Percentiles rank a stretch among this genome's conserved stretches.
phyloP scores from a whole-genome alignment of 2,329 filamentous ascomycete genomes.

The Lachnellula subtilissima region DNA sequence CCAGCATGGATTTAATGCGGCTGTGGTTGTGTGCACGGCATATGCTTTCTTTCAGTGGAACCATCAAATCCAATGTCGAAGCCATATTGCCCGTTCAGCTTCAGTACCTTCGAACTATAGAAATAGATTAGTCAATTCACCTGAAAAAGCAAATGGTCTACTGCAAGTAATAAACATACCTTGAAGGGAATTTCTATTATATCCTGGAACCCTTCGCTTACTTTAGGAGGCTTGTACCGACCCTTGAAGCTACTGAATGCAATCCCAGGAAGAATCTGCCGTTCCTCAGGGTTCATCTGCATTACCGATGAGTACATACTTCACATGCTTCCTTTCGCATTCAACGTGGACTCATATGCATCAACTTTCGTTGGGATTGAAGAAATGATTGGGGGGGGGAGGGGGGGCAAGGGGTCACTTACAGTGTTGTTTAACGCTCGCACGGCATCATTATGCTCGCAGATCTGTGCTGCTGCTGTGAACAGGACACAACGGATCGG shows the following conservation, averaged over 20 bases:
- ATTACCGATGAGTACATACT: background rate
- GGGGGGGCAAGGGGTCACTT: slow-evolving; percentile 12
- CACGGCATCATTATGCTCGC: slow-evolving; percentile 83
- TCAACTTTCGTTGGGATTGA: slow-evolving; percentile 1
- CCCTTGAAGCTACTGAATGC: slow-evolving; percentile 75
- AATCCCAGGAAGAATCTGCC: slow-evolving; percentile 66
- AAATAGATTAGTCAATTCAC: background rate
- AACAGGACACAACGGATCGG: slow-evolving; percentile 86
- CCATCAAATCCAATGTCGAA: slow-evolving; percentile 65
- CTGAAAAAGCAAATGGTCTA: background rate
- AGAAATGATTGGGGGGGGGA: slow-evolving; percentile 1
- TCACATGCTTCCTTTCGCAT: slow-evolving; percentile 7
- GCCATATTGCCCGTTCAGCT: slow-evolving; percentile 68
- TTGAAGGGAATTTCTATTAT: slow-evolving; percentile 70
- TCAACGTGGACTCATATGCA: slow-evolving; percentile 1
- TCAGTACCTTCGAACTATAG: slow-evolving; percentile 36
- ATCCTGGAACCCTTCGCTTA: slow-evolving; percentile 79
- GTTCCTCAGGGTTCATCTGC: slow-evolving; percentile 76
- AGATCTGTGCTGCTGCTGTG: slow-evolving; percentile 57
- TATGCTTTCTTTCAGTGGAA: background rate
- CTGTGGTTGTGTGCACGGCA: slow-evolving; percentile 6
- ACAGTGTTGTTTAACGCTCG: slow-evolving; percentile 56
- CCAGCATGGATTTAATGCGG: slow-evolving; percentile 3
- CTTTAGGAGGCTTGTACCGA: slow-evolving; percentile 66
- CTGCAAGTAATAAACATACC: slow-evolving; percentile 36